Evolutionary conservation across 805 yeast genomes (phyloP).

Genomic region (Clavispora phyllophila): DNA sequence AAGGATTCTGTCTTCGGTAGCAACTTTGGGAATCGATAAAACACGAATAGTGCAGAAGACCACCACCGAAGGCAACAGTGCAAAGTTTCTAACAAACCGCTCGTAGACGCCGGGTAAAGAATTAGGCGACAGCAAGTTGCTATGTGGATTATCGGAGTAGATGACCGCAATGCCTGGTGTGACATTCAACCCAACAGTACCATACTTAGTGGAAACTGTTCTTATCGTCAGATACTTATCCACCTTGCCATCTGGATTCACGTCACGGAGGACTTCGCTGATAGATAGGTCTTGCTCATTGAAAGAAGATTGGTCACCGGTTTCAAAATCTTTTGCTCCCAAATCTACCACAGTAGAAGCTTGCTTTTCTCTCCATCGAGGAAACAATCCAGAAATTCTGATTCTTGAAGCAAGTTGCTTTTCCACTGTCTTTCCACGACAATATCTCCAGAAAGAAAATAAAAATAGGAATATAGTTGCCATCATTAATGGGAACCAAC

Average conservation of each 20-base stretch:
- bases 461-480: slow-evolving; percentile 32
- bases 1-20: slow-evolving; percentile 34
- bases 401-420: slow-evolving; percentile 32
- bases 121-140: slow-evolving; percentile 37
- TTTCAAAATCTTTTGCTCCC: slow-evolving; percentile 1
- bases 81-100: slow-evolving; percentile 34
- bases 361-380: slow-evolving; percentile 15
- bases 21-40: slow-evolving; percentile 39
- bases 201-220: slow-evolving; percentile 18
- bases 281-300: background rate
- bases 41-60: slow-evolving; percentile 41
- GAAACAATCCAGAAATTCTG: slow-evolving; percentile 32
- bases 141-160: slow-evolving; percentile 34
- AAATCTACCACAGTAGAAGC: slow-evolving; percentile 15
- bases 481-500: slow-evolving; percentile 56
- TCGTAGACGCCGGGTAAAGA: slow-evolving; percentile 42
- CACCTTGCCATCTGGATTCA: background rate
- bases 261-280: background rate
- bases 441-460: slow-evolving; percentile 47
- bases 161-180: slow-evolving; percentile 38
- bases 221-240: background rate
- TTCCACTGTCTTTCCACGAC: slow-evolving; percentile 35
- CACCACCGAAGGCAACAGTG: slow-evolving; percentile 40
- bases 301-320: background rate
- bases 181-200: slow-evolving; percentile 15